These are phyloP conservation scores for Planoprotostelium fungivorum DNA, from an alignment of 78 protist species.

Conservation along the genomic window DNA sequence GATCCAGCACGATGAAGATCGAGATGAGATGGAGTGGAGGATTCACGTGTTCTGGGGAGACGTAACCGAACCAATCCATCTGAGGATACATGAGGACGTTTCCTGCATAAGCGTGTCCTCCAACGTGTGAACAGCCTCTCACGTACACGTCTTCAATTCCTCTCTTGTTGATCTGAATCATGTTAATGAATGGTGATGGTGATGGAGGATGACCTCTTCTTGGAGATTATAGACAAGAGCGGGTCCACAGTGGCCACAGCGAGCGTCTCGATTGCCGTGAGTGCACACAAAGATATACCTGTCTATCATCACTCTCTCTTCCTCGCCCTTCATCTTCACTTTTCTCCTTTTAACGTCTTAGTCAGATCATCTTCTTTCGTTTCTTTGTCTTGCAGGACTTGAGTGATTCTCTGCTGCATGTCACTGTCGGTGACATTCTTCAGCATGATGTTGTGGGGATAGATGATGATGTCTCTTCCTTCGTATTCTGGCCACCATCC, in stretches of 20 bases:
- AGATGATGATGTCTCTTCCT: not conserved
- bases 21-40: too few relatives aligned
- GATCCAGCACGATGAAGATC: too few relatives aligned
- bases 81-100: constrained; percentile 56
- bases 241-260: constrained; percentile 71
- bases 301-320: not conserved
- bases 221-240: constrained; percentile 30
- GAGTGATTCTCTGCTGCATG: not conserved
- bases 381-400: not conserved
- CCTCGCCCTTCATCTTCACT: not conserved
- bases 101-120: constrained; percentile 65
- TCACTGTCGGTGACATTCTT: not conserved
- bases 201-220: constrained; percentile 4
- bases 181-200: not conserved
- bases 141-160: constrained; percentile 31
- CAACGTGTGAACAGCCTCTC: constrained; percentile 35
- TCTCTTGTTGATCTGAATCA: constrained; percentile 5
- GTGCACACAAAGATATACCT: constrained; percentile 44
- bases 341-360: too few relatives aligned
- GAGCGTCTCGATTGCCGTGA: constrained; percentile 34
- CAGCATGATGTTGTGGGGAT: not conserved
- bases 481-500: not conserved
- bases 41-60: constrained; percentile 22
- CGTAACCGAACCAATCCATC: constrained; percentile 66
- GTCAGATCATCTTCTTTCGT: too few relatives aligned